Evolutionary conservation across 345 rosid genomes (phyloP).

Genomic region (Microcos paniculata): DNA sequence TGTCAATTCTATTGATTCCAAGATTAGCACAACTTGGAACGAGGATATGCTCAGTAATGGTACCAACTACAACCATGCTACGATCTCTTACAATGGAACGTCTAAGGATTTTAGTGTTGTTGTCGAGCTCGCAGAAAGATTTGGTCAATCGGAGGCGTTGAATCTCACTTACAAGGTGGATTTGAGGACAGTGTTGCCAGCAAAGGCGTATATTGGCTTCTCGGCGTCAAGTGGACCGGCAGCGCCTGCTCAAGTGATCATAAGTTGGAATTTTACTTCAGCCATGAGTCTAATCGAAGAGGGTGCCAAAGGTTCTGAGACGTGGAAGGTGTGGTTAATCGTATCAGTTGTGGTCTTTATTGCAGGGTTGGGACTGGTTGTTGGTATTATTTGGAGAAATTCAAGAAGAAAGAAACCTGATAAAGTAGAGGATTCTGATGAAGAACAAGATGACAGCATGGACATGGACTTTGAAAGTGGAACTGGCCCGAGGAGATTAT

Average conservation of each 20-base stretch:
- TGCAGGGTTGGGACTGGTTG: not conserved
- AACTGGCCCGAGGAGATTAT: slow-evolving; percentile 29
- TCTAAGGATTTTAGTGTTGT: not conserved
- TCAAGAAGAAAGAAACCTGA: not conserved
- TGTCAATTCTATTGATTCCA: not conserved
- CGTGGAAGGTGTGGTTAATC: not conserved
- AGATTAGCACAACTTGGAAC: not conserved
- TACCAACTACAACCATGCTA: not conserved
- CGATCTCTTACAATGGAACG: not conserved
- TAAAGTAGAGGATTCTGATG: not conserved
- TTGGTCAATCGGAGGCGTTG: too few relatives aligned
- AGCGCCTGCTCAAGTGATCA: not conserved
- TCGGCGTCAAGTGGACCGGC: slow-evolving; percentile 4
- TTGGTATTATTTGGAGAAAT: not conserved
- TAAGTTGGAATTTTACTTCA: slow-evolving; percentile 1
- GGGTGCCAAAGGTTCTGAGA: not conserved
- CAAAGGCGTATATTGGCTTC: not conserved
- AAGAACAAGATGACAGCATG: not conserved
- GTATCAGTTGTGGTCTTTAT: not conserved
- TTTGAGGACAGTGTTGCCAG: not conserved
- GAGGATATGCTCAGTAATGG: not conserved
- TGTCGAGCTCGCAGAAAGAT: not conserved
- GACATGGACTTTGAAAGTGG: slow-evolving; percentile 15
- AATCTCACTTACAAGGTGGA: not conserved
- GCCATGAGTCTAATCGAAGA: not conserved